These are phyloP conservation scores for Colletotrichum destructivum DNA, from an alignment of 2,329 filamentous ascomycete genomes.

Conservation along the genomic window DNA sequence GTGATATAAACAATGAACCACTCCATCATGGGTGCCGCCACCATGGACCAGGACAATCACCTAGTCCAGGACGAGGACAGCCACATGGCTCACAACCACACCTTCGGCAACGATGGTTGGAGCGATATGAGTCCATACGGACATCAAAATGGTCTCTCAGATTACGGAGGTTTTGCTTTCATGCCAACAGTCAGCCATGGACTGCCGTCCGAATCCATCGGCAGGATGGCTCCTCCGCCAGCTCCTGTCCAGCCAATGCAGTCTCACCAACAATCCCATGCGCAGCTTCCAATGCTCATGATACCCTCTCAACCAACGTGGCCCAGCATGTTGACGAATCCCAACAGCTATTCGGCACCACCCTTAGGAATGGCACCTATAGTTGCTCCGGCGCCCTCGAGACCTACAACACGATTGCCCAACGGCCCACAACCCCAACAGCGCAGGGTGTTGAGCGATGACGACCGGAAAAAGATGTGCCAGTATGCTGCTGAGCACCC, in stretches of 20 bases:
- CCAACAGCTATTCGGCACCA: conserved; percentile 74
- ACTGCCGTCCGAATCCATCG: conserved; percentile 65
- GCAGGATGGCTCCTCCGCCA: conserved; percentile 71
- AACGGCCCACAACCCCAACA: conserved; percentile 72
- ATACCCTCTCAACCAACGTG: conserved; percentile 78
- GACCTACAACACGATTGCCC: conserved; percentile 63
- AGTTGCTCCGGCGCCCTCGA: conserved; percentile 64
- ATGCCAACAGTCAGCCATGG: conserved; percentile 64
- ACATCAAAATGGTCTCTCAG: conserved; percentile 76
- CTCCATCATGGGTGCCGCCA: conserved; percentile 60
- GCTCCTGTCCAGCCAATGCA: conserved; percentile 62
- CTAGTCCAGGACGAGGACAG: conserved; percentile 57
- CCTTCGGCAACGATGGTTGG: conserved; percentile 66
- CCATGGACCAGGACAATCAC: conserved; percentile 63
- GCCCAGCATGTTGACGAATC: conserved; percentile 87
- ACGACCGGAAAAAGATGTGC: conserved; percentile 93
- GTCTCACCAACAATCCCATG: conserved; percentile 55
- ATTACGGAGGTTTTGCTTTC: conserved; percentile 76
- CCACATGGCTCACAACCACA: conserved; percentile 53
- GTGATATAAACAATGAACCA: conserved; percentile 59
- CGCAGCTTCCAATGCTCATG: conserved; percentile 78
- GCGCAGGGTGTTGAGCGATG: conserved; percentile 90
- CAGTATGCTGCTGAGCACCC: conserved; percentile 93
- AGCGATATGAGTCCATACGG: conserved; percentile 74
- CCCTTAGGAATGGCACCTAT: conserved; percentile 71